Base-by-base conservation (phyloP, 345 rosid species). In the Alliaria petiolata region DNA sequence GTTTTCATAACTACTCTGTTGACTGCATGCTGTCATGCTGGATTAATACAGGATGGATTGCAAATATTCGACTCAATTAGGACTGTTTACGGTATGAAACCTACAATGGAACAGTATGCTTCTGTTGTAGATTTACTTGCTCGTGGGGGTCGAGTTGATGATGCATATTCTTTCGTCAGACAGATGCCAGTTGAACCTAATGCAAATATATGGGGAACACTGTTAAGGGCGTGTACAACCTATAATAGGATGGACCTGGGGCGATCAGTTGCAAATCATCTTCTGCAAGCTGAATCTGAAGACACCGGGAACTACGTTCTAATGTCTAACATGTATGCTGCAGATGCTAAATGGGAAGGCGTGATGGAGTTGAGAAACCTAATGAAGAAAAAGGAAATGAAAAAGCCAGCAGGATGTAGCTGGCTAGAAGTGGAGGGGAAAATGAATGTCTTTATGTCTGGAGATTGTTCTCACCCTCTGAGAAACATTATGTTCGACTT, bases 361-460 rank as follows among this genome's bases (percentile, higher is more conserved):
- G 98, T 90, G 40, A 51, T 82, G 83, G 86, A 88, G 83, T 69
- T 83, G 81, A 88, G 98, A 80, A 89, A 84, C 68, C 54, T 79
- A 70, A 89, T 88, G 91, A 89, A 73, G 75, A 76, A 51, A 7
- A 85, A 82, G 78, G 89, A 85, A 74, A 74, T 89, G 74, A 84
- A 79, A 82, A 92, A 89, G 81, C 85, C 88, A 52, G 89, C 91
- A 7, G 98, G 92, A 65, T 88, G 95, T 80, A 92, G 98, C 81
- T 89, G 98, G 98, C 84, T 92, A 69, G 98, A 92, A 76, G 81
- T 85, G 73, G 89, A 82, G 57, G 83, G 79, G 70, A 62, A 63
- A 75, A 83, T 72, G 76, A 84, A 71, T 74, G 81, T 75, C 26
- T 92, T 92, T 82, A 58, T 89, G 42, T 91, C 93, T 55, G 96